Conservation (phyloP, 2,329 filamentous ascomycete genomes). For the Akanthomyces muscarius region DNA sequence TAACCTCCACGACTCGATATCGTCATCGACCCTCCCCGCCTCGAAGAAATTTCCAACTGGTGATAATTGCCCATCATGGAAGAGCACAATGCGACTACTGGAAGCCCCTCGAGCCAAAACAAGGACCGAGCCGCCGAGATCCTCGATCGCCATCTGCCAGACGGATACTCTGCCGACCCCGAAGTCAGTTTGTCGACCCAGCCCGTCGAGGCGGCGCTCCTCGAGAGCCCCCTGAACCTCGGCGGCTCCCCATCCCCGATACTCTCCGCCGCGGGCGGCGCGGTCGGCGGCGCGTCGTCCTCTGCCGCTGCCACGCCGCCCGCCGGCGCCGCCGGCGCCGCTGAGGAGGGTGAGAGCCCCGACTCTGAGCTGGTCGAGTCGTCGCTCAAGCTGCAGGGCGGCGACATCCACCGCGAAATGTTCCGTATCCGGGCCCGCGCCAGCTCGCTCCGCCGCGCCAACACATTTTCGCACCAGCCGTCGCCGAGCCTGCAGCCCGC, state of each 20-base stretch:
- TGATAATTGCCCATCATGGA: constrained; percentile 24
- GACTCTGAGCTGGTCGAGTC: constrained; percentile 46
- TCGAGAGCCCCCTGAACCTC: constrained; percentile 17
- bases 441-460: constrained; percentile 51
- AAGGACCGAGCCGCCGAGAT: constrained; percentile 34
- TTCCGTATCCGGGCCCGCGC: constrained; percentile 66
- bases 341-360: constrained; percentile 26
- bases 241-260: constrained; percentile 15
- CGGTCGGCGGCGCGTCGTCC: background rate
- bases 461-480: constrained; percentile 60
- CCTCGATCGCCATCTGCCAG: constrained; percentile 35
- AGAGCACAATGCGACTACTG: constrained; percentile 25
- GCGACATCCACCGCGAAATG: constrained; percentile 74
- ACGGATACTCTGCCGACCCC: constrained; percentile 37
- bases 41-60: background rate
- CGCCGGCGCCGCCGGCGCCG: constrained; percentile 16
- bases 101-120: constrained; percentile 27
- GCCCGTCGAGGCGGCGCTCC: constrained; percentile 19
- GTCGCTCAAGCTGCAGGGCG: constrained; percentile 68
- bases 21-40: background rate
- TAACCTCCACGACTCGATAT: background rate
- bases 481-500: constrained; percentile 29
- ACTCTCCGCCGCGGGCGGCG: constrained; percentile 16
- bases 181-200: constrained; percentile 31
- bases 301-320: constrained; percentile 11